A percentile compares a stretch with the other conserved stretches of the same genome.
These are phyloP conservation scores for Russula lepida DNA, from an alignment of 768 basidiomycete species.

Conservation along the genomic window DNA sequence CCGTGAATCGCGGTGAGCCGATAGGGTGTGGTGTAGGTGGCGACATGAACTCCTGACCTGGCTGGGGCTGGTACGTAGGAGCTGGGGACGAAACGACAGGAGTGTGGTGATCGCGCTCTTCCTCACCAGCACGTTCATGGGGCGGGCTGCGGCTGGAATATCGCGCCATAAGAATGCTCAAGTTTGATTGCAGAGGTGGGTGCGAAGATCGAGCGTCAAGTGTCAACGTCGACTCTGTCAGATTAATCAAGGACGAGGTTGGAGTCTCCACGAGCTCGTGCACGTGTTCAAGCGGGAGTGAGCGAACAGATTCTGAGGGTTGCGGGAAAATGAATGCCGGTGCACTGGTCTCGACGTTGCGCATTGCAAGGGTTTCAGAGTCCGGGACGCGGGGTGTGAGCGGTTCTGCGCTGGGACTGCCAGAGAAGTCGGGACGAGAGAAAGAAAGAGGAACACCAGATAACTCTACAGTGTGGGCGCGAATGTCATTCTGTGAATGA, in stretches of 20 bases:
- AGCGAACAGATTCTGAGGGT: constrained; percentile 13
- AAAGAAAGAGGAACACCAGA: constrained; percentile 42
- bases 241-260: constrained; percentile 25
- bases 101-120: not conserved
- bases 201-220: constrained; percentile 19
- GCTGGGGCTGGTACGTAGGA: not conserved
- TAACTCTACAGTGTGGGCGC: constrained; percentile 56
- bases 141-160: constrained; percentile 15
- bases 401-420: constrained; percentile 19
- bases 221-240: constrained; percentile 18
- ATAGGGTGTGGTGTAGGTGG: not conserved
- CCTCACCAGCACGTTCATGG: constrained; percentile 5
- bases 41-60: not conserved
- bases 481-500: constrained; percentile 57
- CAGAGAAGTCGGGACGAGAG: constrained; percentile 22
- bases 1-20: constrained; percentile 10
- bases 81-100: constrained; percentile 2
- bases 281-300: constrained; percentile 9
- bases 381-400: constrained; percentile 34
- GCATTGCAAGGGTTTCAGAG: constrained; percentile 24
- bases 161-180: constrained; percentile 31
- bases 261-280: constrained; percentile 13
- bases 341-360: constrained; percentile 8
- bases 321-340: constrained; percentile 16
- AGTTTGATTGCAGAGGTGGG: constrained; percentile 26